Evolutionary conservation across 371 early-diverging fungal species (phyloP).

Genomic region (Mucor piriformis): DNA sequence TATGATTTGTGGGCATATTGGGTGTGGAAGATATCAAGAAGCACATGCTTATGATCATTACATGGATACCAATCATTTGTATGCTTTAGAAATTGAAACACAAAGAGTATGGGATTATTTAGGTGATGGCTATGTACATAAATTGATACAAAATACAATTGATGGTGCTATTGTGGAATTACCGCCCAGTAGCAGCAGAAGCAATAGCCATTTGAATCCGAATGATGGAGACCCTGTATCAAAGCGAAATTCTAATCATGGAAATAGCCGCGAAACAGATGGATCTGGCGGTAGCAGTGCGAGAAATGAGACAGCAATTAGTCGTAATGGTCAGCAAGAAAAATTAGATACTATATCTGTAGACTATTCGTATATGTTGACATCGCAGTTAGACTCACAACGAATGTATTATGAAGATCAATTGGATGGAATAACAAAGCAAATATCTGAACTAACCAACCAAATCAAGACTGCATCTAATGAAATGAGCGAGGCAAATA

Average conservation of each 20-base stretch:
- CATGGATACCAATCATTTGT: constrained; percentile 76
- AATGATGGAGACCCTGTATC: not conserved
- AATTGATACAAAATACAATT: constrained; percentile 84
- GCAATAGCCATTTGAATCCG: not conserved
- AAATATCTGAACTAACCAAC: constrained; percentile 41
- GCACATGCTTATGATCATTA: constrained; percentile 92
- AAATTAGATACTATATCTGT: constrained; percentile 77
- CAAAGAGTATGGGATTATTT: constrained; percentile 98
- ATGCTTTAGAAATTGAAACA: constrained; percentile 90
- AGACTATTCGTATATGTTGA: constrained; percentile 80
- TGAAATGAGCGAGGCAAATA: constrained; percentile 16
- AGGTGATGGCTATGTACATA: constrained; percentile 94
- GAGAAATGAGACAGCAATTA: not conserved
- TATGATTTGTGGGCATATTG: constrained; percentile 89
- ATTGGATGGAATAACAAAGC: constrained; percentile 53
- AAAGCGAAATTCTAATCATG: no score
- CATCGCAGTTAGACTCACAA: constrained; percentile 86
- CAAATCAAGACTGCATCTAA: not conserved
- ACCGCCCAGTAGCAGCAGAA: constrained; percentile 43
- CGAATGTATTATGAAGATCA: constrained; percentile 81
- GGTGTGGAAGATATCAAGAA: constrained; percentile 80
- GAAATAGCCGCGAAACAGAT: not conserved
- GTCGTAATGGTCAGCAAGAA: constrained; percentile 38
- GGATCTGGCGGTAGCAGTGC: not conserved
- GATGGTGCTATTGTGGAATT: constrained; percentile 93